Percentiles rank a stretch among this genome's conserved stretches.
phyloP scores from a whole-genome alignment of 495 filamentous ascomycete species.

The Filosporella fistucella region DNA sequence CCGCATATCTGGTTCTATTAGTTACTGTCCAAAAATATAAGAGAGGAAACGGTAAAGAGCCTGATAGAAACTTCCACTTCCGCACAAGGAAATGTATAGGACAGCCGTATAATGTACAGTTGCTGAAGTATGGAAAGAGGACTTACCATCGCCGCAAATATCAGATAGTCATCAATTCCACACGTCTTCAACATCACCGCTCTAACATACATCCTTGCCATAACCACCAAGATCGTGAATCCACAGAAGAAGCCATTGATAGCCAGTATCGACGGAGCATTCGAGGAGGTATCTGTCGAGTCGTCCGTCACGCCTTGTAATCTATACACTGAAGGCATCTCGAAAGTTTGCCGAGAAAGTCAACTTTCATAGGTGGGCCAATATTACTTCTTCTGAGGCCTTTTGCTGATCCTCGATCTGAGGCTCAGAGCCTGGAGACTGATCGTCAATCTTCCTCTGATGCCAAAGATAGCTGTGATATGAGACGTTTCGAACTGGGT shows the following conservation, averaged over 20 bases:
- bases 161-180: conserved; percentile 37
- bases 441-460: too few species aligned
- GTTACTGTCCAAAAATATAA: not conserved
- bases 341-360: too few species aligned
- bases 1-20: conserved; percentile 1
- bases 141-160: conserved; percentile 33
- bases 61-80: not conserved
- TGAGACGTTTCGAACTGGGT: too few species aligned
- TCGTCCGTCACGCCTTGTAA: not conserved
- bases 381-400: too few species aligned
- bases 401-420: too few species aligned
- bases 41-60: not conserved
- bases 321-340: conserved; percentile 1
- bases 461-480: too few species aligned
- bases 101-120: not conserved
- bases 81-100: not conserved
- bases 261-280: conserved; percentile 11
- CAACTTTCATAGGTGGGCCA: too few species aligned
- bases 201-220: conserved; percentile 28
- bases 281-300: conserved; percentile 1
- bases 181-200: conserved; percentile 29
- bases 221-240: conserved; percentile 6
- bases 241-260: conserved; percentile 16
- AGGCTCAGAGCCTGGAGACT: too few species aligned
- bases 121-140: not conserved